Evolutionary conservation across 2,329 filamentous ascomycete genomes (phyloP), one percentile per base, ranked within the genome.

Genomic region (Pseudocercospora eumusae): DNA sequence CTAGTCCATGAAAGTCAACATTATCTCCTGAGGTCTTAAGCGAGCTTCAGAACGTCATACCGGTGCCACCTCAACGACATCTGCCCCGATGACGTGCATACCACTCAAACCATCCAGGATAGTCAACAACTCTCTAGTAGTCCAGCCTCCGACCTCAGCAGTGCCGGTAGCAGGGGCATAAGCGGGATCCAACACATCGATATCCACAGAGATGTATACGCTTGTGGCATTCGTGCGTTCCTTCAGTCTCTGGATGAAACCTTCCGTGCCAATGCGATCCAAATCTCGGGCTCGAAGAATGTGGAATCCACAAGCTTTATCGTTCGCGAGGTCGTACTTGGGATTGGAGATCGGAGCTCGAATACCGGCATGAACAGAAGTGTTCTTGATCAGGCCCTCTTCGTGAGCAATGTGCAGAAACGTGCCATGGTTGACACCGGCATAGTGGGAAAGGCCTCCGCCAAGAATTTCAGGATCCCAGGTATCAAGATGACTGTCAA

Each of bases 1-100:
- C 59, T 64, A 52, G 3, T 40, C 7, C 25, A 33, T 40, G 20
- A 1, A 23, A 33, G 20, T 21, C 11, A 56, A 42, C 20, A 60
- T 25, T 21, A n/a, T 15, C 13, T 49, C 52, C 9, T 13, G 11
- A 28, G 18, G 21, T 8, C 11, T n/a, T 45, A 45, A 59, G 20
- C 53, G 40, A 23, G 28, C 15, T 20, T 25, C 40, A 21, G n/a
- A 42, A 57, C 20, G 25, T 50, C 59, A 59, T 21, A 64, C 63
- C 1, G 85, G 85, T 25, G 84, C 82, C 27, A 87, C 84, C 70
- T 87, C 85, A 33, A 87, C 84, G 53, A 87, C 80, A 73, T 87
- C 85, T 6, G 82, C 84, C 2, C 84, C 84, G 28, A 87, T 77
- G 18, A 87, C 78, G 56, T 86, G 80, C 53, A 87, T 66, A 0